A percentile compares a stretch with the other conserved stretches of the same genome.
Conservation (phyloP, 495 filamentous ascomycete genomes). For the Recurvomyces mirabilis region DNA sequence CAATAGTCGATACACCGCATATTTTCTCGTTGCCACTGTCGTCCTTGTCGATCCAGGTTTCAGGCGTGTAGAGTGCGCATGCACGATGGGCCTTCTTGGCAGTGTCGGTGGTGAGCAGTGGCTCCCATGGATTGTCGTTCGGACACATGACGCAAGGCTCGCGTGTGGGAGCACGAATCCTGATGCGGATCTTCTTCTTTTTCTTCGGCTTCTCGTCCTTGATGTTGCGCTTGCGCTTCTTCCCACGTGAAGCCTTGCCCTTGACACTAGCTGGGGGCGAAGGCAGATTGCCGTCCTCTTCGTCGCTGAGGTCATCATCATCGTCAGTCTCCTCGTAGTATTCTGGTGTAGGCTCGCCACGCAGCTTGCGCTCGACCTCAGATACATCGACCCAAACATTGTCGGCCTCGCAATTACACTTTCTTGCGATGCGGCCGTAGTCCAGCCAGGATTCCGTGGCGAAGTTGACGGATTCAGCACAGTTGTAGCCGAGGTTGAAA, state of each 20-base stretch:
- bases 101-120: constrained; percentile 77
- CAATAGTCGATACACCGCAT: constrained; percentile 64
- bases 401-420: constrained; percentile 89
- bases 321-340: constrained; percentile 74
- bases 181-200: constrained; percentile 55
- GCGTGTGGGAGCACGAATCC: constrained; percentile 56
- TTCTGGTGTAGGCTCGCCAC: constrained; percentile 81
- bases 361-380: constrained; percentile 86
- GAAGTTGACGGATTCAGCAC: constrained; percentile 98
- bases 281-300: constrained; percentile 59
- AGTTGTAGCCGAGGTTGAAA: constrained; percentile 97
- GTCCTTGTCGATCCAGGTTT: constrained; percentile 70
- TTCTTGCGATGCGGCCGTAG: constrained; percentile 93
- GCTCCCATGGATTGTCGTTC: constrained; percentile 76
- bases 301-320: constrained; percentile 56
- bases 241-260: constrained; percentile 42
- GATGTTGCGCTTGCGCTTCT: constrained; percentile 48
- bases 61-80: constrained; percentile 82
- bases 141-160: constrained; percentile 92
- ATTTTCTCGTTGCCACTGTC: constrained; percentile 60
- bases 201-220: constrained; percentile 47
- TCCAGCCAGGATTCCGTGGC: constrained; percentile 87
- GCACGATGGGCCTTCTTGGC: constrained; percentile 78
- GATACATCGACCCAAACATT: constrained; percentile 96
- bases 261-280: constrained; percentile 69